These are phyloP conservation scores for Guyanaporus albipodus DNA, from an alignment of 768 basidiomycete genomes.

Conservation along the genomic window DNA sequence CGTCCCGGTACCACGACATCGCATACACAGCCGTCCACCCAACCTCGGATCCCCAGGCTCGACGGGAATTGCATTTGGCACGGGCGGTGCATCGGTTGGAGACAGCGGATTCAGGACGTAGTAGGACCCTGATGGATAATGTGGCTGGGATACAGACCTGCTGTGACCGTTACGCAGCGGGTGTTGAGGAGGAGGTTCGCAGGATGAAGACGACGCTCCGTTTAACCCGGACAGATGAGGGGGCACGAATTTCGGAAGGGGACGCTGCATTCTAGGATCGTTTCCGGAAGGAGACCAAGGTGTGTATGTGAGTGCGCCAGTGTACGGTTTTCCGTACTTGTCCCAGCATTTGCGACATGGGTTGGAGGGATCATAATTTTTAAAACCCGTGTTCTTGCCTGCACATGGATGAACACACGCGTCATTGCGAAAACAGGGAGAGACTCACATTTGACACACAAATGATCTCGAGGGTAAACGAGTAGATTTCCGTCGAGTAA, in stretches of 20 bases:
- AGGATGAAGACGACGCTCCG: not conserved
- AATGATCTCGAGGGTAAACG: slow-evolving; percentile 62
- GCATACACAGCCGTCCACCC: slow-evolving; percentile 63
- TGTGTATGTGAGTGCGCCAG: slow-evolving; percentile 56
- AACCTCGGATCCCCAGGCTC: slow-evolving; percentile 65
- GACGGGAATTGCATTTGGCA: slow-evolving; percentile 44
- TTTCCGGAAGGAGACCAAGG: slow-evolving; percentile 32
- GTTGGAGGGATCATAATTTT: slow-evolving; percentile 57
- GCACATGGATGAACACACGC: not conserved
- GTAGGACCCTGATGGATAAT: slow-evolving; percentile 11
- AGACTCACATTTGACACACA: slow-evolving; percentile 64
- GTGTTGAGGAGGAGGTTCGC: slow-evolving; percentile 3
- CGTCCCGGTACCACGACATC: slow-evolving; percentile 58
- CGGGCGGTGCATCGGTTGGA: slow-evolving; percentile 20
- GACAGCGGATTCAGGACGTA: slow-evolving; percentile 26
- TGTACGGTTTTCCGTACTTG: slow-evolving; percentile 58
- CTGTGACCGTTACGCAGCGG: slow-evolving; percentile 7
- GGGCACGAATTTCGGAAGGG: slow-evolving; percentile 24
- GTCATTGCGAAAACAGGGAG: too few species aligned
- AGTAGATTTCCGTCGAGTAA: slow-evolving; percentile 57
- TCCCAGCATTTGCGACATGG: slow-evolving; percentile 77
- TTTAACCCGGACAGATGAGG: slow-evolving; percentile 14
- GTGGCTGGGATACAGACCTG: slow-evolving; percentile 22
- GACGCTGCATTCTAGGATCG: slow-evolving; percentile 27
- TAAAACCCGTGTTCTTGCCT: slow-evolving; percentile 78